Conservation (phyloP, 352 stramenopile species). For the Phytophthora vignae region DNA sequence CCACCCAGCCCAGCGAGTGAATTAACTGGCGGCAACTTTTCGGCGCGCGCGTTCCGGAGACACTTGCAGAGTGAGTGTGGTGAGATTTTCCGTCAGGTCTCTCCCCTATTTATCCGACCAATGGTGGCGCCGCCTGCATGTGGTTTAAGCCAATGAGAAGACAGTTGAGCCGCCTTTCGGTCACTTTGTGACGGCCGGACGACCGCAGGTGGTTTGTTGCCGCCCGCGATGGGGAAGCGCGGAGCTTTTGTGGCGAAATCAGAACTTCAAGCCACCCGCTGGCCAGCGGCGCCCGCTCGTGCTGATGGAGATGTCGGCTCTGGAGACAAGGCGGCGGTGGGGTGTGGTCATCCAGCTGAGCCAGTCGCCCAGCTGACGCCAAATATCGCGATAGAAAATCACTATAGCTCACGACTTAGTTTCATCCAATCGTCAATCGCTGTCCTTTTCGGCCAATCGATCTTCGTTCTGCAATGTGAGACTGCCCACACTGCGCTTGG, state of each 20-base stretch:
- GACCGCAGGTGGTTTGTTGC: slow-evolving; percentile 22
- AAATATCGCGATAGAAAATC: slow-evolving; percentile 2
- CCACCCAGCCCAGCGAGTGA: background rate
- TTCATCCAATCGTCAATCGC: slow-evolving; percentile 10
- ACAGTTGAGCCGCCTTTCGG: background rate
- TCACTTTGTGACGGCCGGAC: slow-evolving; percentile 12
- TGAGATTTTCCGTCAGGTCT: slow-evolving; percentile 24
- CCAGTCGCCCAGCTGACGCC: background rate
- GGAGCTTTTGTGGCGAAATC: slow-evolving; percentile 14
- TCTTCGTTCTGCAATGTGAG: slow-evolving; percentile 1
- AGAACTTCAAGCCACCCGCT: slow-evolving; percentile 13
- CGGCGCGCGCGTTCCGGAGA: slow-evolving; percentile 20
- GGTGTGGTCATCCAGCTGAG: background rate
- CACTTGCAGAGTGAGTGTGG: slow-evolving; percentile 10
- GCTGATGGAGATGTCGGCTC: slow-evolving; percentile 1
- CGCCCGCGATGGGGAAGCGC: slow-evolving; percentile 18
- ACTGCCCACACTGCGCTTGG: background rate
- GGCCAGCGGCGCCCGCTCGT: slow-evolving; percentile 11
- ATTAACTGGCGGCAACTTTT: slow-evolving; percentile 36
- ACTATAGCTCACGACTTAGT: background rate
- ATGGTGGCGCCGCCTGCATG: slow-evolving; percentile 5
- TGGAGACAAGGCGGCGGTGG: slow-evolving; percentile 9
- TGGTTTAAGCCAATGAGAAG: slow-evolving; percentile 31
- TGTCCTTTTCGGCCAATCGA: slow-evolving; percentile 38
- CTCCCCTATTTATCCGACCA: slow-evolving; percentile 29